A percentile compares a stretch with the other conserved stretches of the same genome.
Conservation (phyloP, 192 early-diverging fungal genomes). For the Kappamyces sp. region DNA sequence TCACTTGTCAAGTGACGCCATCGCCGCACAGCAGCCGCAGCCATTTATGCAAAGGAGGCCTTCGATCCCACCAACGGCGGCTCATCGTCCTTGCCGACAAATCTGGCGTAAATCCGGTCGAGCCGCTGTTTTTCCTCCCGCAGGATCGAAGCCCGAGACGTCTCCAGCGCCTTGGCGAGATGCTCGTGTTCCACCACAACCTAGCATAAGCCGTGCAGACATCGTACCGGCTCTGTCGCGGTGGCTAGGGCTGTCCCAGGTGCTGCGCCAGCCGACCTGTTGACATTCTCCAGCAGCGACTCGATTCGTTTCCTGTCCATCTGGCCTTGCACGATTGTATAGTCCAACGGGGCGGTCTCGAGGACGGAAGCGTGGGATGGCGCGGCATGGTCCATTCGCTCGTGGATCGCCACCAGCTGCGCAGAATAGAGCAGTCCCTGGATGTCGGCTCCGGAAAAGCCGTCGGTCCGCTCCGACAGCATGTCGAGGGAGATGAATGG, state of each 20-base stretch:
- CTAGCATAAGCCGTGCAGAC: neutral
- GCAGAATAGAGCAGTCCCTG: conserved; percentile 92
- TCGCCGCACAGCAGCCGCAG: no score
- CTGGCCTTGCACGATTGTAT: conserved; percentile 2
- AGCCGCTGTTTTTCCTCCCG: conserved; percentile 49
- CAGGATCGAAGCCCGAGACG: conserved; percentile 60
- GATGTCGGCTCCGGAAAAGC: conserved; percentile 88
- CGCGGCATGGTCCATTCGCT: conserved; percentile 20
- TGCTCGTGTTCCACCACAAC: conserved; percentile 25
- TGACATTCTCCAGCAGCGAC: conserved; percentile 20
- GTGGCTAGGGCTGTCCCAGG: neutral
- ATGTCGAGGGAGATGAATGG: conserved; percentile 54
- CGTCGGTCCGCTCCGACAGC: conserved; percentile 62
- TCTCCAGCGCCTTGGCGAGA: conserved; percentile 50
- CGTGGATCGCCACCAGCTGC: conserved; percentile 83
- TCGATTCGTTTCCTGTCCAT: conserved; percentile 20
- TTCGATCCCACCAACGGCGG: no score
- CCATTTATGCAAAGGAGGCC: no score
- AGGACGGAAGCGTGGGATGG: neutral
- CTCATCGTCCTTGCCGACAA: conserved; percentile 12
- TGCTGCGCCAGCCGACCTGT: conserved; percentile 29
- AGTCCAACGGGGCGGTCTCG: conserved; percentile 1
- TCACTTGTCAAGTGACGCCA: no score
- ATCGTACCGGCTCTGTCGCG: neutral
- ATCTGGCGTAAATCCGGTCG: conserved; percentile 44